Base-by-base conservation (phyloP, 208 protist species). In the Trypanosoma scelopori region DNA sequence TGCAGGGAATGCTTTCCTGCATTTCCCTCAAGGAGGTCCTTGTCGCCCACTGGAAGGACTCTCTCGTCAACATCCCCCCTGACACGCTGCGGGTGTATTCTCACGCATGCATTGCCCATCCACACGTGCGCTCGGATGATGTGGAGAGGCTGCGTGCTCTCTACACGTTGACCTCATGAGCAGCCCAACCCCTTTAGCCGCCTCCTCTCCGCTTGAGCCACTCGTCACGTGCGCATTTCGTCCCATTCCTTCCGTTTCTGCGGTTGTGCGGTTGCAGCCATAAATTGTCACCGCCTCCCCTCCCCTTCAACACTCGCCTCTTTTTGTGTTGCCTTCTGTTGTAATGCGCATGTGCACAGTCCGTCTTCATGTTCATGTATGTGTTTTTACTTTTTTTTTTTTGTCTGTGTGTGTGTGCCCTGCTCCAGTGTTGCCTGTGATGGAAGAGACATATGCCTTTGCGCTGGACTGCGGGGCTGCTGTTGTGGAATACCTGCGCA, bases 41-140 rank as follows among this genome's bases (percentile, higher is more conserved):
- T 25, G 47, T 86, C 32, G 68, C 74, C 0, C 73, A 92, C 59
- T 92, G 85, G 82, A 58, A 69, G 28, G 46, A 45, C 5, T 20
- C 55, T 1, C 20, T 59, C 1, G 4, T 46, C 9, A 65, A 57
- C 28, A 75, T 89, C 43, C 27, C 76, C 2, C 22, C 82, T 1
- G 78, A 88, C 67, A 86, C 78, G 5, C 37, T 92, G 27, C 82
- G 85, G 1, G 75, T 89, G 37, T 92, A 92, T 61, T 78, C 62
- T 23, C 80, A 92, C 37, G 66, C 67, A 3, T 66, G 86, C 35
- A 49, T 91, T 37, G 60, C 69, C 13, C 66, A 78, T 53, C 35
- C 74, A 22, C 55, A 72, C 6, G 58, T 89, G 1, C 58, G 55
- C 11, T 41, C 28, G 13, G 53, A 51, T 0, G 64, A 81, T 22